A percentile compares a stretch with the other conserved stretches of the same genome.
These are phyloP conservation scores for Citrus maxima DNA, from an alignment of 345 rosid species.

Conservation along the genomic window DNA sequence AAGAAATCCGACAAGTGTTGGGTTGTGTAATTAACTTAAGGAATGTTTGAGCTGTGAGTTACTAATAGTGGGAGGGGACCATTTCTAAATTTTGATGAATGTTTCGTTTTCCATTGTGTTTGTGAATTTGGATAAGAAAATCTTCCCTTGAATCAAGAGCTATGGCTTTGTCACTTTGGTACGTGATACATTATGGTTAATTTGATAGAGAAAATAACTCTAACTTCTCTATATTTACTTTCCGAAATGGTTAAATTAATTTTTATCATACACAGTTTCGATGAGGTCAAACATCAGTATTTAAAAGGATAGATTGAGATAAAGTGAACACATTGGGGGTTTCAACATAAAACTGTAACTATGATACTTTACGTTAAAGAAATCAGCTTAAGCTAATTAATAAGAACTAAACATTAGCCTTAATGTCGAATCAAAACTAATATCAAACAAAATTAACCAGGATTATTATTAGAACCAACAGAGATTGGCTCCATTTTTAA, in stretches of 20 bases:
- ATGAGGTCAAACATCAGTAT: too few relatives aligned
- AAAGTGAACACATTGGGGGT: too few relatives aligned
- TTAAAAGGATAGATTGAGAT: too few relatives aligned
- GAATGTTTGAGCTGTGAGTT: constrained; percentile 34
- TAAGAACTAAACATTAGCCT: too few relatives aligned
- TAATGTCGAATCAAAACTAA: too few relatives aligned
- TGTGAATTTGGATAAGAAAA: background rate
- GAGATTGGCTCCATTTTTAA: background rate
- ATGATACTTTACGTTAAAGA: too few relatives aligned
- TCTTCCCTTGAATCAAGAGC: constrained; percentile 16
- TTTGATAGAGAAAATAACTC: background rate
- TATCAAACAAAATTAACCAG: background rate
- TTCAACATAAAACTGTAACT: too few relatives aligned
- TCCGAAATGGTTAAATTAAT: too few relatives aligned
- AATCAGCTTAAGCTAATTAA: too few relatives aligned
- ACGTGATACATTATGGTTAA: background rate
- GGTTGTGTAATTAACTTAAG: constrained; percentile 22
- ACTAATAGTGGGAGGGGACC: constrained; percentile 39
- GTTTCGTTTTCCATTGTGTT: constrained; percentile 8
- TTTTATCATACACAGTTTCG: too few relatives aligned
- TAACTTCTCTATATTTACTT: background rate
- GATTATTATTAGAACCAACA: background rate
- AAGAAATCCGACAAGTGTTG: constrained; percentile 23
- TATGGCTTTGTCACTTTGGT: background rate
- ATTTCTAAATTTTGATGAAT: constrained; percentile 26